These are phyloP conservation scores for Ramalina intermedia DNA, from an alignment of 495 filamentous ascomycete genomes.

Conservation along the genomic window DNA sequence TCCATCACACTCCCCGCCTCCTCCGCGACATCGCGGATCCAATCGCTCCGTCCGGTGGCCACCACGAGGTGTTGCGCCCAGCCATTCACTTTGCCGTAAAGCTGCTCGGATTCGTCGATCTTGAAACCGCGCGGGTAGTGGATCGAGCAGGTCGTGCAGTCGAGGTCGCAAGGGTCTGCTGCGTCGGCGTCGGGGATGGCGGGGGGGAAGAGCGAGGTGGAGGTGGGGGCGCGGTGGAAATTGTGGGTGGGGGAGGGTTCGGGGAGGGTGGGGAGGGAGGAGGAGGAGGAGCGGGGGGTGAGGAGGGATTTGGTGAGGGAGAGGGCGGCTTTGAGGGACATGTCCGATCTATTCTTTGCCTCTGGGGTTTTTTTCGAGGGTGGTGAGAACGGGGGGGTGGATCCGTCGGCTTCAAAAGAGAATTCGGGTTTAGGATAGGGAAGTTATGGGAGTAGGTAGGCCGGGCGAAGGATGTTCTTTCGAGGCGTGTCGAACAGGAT, in stretches of 20 bases:
- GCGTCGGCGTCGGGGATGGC: constrained; percentile 63
- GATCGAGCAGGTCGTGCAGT: constrained; percentile 73
- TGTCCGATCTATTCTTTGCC: not conserved
- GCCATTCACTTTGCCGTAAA: constrained; percentile 79
- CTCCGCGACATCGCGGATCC: constrained; percentile 79
- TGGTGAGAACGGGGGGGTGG: too few relatives aligned
- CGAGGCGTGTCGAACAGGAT: too few relatives aligned
- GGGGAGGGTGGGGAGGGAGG: constrained; percentile 11
- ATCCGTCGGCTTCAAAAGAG: too few relatives aligned
- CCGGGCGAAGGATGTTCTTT: too few relatives aligned
- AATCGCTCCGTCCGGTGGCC: constrained; percentile 89
- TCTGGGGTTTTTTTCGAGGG: too few relatives aligned
- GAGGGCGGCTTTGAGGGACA: constrained; percentile 10
- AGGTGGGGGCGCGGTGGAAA: constrained; percentile 21
- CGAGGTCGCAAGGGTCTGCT: constrained; percentile 66
- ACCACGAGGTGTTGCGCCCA: constrained; percentile 86
- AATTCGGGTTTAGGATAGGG: too few relatives aligned
- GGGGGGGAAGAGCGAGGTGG: constrained; percentile 28
- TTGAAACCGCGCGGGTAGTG: constrained; percentile 61
- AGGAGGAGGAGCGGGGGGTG: constrained; percentile 8
- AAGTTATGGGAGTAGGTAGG: too few relatives aligned
- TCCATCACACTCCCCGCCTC: constrained; percentile 93
- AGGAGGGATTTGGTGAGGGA: constrained; percentile 9
- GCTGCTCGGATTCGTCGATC: constrained; percentile 60
- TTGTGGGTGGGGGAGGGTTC: constrained; percentile 23